phyloP scores from a whole-genome alignment of 2,329 filamentous ascomycete species.

The Exophiala spinifera region DNA sequence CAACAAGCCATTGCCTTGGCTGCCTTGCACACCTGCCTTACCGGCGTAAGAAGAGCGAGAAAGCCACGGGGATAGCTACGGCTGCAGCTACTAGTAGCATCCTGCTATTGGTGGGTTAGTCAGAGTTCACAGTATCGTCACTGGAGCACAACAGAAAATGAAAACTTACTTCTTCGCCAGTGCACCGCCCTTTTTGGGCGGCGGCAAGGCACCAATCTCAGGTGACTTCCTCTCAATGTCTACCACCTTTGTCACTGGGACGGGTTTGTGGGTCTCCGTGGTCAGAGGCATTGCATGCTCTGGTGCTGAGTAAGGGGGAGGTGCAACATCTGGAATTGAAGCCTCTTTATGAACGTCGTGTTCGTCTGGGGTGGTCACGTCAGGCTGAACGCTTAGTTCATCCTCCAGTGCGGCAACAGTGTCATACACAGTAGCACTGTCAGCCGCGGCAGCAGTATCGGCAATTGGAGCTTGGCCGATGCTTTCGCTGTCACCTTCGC shows the following conservation, averaged over 20 bases:
- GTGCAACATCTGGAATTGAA: slow-evolving; percentile 21
- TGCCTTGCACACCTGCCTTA: neutral
- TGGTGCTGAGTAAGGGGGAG: slow-evolving; percentile 19
- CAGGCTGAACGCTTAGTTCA: neutral
- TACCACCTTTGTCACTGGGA: neutral
- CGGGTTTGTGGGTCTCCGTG: neutral
- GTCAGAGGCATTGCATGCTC: slow-evolving; percentile 2
- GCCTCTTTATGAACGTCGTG: slow-evolving; percentile 10
- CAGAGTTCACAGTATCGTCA: neutral
- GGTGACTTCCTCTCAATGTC: neutral
- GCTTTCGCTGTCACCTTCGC: neutral
- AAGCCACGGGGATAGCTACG: slow-evolving; percentile 16
- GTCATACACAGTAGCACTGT: neutral
- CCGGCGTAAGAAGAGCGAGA: slow-evolving; percentile 16
- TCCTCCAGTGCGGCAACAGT: neutral
- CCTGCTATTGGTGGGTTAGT: slow-evolving; percentile 6
- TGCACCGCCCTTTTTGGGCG: neutral
- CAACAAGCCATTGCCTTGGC: neutral
- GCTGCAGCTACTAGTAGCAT: slow-evolving; percentile 13
- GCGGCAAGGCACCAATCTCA: neutral
- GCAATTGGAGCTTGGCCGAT: too few relatives aligned
- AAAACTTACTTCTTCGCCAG: neutral
- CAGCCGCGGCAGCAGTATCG: too few relatives aligned
- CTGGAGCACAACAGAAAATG: too few relatives aligned
- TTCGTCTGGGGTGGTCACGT: neutral